Base-by-base conservation (phyloP, 129 eudicot genomes). In the Tanacetum coccineum region DNA sequence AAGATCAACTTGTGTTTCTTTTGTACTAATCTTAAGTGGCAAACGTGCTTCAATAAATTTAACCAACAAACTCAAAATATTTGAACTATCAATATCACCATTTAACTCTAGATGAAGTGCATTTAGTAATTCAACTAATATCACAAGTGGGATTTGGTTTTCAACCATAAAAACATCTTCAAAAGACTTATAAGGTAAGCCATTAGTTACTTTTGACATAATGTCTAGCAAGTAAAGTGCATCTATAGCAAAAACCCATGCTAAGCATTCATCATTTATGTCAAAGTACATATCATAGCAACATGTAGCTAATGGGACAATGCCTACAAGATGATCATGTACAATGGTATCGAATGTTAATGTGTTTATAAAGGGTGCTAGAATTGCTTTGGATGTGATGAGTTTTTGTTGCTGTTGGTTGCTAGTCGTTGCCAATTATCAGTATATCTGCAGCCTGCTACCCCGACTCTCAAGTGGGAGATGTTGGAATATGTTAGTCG, bases 101-200 rank as follows among this genome's bases (percentile, higher is more conserved):
- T 2, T 14, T 61, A 18, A 47, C 14, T 20, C 39, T 47, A 9
- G 40, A 14, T 74, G 32, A 19, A 80, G 44, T 22, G 60, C n/a
- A 30, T 72, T 59, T 46, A 52, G 15, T n/a, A 83, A 19, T 25
- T 66, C 48, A 9, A 59, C 44, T 9, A 83, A 45, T 2, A 80
- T 39, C 46, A 73, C 18, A n/a, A 59, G 25, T 10, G 85, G 88
- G 36, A 83, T 65, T 74, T 80, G 88, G 62, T 83, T 83, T 68
- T 80, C 88, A 25, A 83, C 45, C 72, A 83, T 72, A 9, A 80
- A 1, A 13, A 80, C 52, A 48, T 83, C 88, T 52, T 71, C 65
- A 21, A 50, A 49, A 39, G 53, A 10, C 22, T n/a, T 15, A 0
- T 14, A 21, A 1, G 48, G 39, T 12, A 21, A 18, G 3, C 59